phyloP scores from a whole-genome alignment of 257 asterid species.

The Schizonepeta tenuifolia region DNA sequence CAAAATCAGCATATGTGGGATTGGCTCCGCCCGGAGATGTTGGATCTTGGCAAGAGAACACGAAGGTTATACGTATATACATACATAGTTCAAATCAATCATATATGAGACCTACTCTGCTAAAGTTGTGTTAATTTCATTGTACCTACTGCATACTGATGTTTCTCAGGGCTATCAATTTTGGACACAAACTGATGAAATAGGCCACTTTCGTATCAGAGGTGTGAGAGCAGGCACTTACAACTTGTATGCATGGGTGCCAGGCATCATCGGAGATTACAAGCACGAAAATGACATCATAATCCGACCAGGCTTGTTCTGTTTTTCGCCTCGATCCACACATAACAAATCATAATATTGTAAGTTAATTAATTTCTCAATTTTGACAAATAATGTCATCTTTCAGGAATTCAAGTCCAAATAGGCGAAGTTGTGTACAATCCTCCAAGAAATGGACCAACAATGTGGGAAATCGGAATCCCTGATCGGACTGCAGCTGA shows the following conservation, averaged over 20 bases:
- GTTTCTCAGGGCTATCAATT: conserved; percentile 71
- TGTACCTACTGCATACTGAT: too few species aligned
- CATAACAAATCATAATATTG: neutral
- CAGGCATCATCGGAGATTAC: conserved; percentile 73
- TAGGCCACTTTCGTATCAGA: conserved; percentile 53
- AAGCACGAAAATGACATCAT: conserved; percentile 34
- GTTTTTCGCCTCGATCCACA: neutral
- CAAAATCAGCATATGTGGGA: conserved; percentile 64
- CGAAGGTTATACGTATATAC: conserved; percentile 44
- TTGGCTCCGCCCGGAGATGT: conserved; percentile 65
- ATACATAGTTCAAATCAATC: neutral
- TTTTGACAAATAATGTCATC: neutral
- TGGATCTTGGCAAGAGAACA: conserved; percentile 79
- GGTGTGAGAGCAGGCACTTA: conserved; percentile 52
- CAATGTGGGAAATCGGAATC: conserved; percentile 71
- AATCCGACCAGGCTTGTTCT: conserved; percentile 46
- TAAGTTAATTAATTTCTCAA: neutral
- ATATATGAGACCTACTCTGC: too few species aligned
- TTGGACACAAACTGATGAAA: conserved; percentile 56
- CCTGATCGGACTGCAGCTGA: conserved; percentile 70
- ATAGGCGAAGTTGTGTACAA: conserved; percentile 39
- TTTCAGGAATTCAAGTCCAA: conserved; percentile 32
- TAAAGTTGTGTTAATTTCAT: neutral
- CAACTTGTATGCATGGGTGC: conserved; percentile 64
- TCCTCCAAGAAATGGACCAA: conserved; percentile 67